Base-by-base conservation (phyloP, 768 basidiomycete genomes). In the Mycena filopes region DNA sequence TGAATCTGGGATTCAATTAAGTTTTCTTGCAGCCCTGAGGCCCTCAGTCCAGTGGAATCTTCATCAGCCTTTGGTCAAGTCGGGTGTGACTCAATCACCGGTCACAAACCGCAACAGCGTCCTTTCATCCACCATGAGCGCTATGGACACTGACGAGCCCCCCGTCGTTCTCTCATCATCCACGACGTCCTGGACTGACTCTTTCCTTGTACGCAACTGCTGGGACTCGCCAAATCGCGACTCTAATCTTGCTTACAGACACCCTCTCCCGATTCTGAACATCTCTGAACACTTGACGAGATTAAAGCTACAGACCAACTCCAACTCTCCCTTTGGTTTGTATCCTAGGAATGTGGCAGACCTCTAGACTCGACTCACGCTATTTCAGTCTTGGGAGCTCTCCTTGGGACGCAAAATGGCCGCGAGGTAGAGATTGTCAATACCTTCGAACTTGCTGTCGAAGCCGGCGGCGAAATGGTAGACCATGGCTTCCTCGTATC, bases 361-460 rank as follows among this genome's bases (percentile, higher is more conserved):
- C 7, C 11, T 13, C 11, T 29, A 3, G 10, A 15, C 36, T 10
- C 49, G 28, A 18, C 69, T 57, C n/a, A 54, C 50, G 23, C 20
- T 11, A 33, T 48, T 48, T 12, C 20, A 98, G 98, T 98, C 48
- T 81, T 98, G 60, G 98, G 98, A 13, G 97, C 94, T 16, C 83
- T 99, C 5, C 87, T 99, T 31, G 98, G 98, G 15, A 96, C 94
- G 3, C 96, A 98, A 76, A 91, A 88, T 71, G 96, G 96, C 23
- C 88, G 96, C 65, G 94, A 98, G 72, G 92, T 99, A 26, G 96
- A 99, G 79, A 96, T 99, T 73, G 92, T 97, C 63, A 99, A 98
- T 73, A 92, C 94, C 12, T 99, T 99, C 74, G 98, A 99, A 75
- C 82, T 99, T 50, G 91, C 92, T 8, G 81, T 90, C 51, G 83